Evolutionary conservation across 257 asterid species (phyloP), one percentile per base, ranked within the genome.

Genomic region (Nicotiana tomentosiformis): DNA sequence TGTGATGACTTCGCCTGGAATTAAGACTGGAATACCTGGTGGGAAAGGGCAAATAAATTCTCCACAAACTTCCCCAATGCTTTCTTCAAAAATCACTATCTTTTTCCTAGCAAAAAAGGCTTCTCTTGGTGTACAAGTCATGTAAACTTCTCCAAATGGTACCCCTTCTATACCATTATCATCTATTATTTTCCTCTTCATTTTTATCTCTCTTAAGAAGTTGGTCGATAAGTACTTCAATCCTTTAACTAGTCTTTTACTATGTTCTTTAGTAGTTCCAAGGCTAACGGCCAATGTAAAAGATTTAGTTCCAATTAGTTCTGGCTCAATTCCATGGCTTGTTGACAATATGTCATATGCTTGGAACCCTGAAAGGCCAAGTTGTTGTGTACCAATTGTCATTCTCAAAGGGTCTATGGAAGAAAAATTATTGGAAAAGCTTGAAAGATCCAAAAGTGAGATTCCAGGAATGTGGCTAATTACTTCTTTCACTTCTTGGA

Each of bases 281-380:
- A 91, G 93, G 85, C 89, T 91, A 83, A 93, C 87, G 14, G 90
- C 92, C 3, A 93, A 77, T 4, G 98, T 91, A 77, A 93, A 77
- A 29, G 98, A 95, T 32, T 35, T 84, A 7, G 97, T 85, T 72
- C 97, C 98, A 30, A 90, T 91, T 43, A 95, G 97, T 86, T 95
- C 98, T 7, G 89, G 69, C 72, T 91, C 88, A 32, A 91, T 88
- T 74, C 92, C 92, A 49, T 88, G 88, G 33, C 87, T 90, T 86
- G 82, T 87, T 83, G 82, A 87, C 39, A 93, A 85, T 84, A 93
- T 82, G 60, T 89, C 87, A 64, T 95, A 94, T 57, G 93, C 94
- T 85, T 92, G 92, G 56, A 84, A 92, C 16, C 97, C 96, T 2
- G 93, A 91, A 20, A 90, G 82, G 39, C 93, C 92, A 37, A 95